Conservation (phyloP, 2,329 filamentous ascomycete species). For the Cephalotrichum gorgonifer region DNA sequence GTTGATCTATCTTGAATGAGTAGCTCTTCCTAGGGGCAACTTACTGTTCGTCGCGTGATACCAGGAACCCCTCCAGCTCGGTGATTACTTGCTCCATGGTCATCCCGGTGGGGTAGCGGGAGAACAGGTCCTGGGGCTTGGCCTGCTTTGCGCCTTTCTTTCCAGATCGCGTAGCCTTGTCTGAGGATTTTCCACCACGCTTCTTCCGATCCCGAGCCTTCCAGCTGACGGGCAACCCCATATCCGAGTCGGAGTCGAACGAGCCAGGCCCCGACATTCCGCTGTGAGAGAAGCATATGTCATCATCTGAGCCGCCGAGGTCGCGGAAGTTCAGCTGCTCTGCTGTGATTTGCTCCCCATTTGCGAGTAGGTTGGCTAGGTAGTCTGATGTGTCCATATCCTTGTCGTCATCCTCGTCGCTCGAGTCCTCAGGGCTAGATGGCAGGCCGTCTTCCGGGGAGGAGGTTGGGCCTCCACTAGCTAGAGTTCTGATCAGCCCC, state of each 20-base stretch:
- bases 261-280: background rate
- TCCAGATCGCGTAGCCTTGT: background rate
- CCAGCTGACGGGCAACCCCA: background rate
- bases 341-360: slow-evolving; percentile 43
- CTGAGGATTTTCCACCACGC: background rate
- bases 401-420: background rate
- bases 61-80: slow-evolving; percentile 64
- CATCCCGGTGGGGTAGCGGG: slow-evolving; percentile 67
- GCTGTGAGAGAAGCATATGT: slow-evolving; percentile 6
- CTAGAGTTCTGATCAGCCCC: background rate
- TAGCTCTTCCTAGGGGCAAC: slow-evolving; percentile 14
- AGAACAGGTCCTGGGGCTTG: slow-evolving; percentile 44
- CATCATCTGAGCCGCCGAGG: slow-evolving; percentile 15
- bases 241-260: background rate
- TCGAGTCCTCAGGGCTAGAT: background rate
- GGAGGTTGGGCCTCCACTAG: background rate
- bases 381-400: slow-evolving; percentile 41
- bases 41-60: slow-evolving; percentile 52
- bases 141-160: background rate
- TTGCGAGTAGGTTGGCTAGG: slow-evolving; percentile 52
- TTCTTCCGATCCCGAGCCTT: background rate
- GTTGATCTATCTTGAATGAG: background rate
- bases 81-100: slow-evolving; percentile 57
- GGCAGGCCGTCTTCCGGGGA: background rate
- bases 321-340: slow-evolving; percentile 40